A percentile compares a stretch with the other conserved stretches of the same genome.
Conservation (phyloP, 2,329 filamentous ascomycete species). For the Beauveria pseudobassiana region DNA sequence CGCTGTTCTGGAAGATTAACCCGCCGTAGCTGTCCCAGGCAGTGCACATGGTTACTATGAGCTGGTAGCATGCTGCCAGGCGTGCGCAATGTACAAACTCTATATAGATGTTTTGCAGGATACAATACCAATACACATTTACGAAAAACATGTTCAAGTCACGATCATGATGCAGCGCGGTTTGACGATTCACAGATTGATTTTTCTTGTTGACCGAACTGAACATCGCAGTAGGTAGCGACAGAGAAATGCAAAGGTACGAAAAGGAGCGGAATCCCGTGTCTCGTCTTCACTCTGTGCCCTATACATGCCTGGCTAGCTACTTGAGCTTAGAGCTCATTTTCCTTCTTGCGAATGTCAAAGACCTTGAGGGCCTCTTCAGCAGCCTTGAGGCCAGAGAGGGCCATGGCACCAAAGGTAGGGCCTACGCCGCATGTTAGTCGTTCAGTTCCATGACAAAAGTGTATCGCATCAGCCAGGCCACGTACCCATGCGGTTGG, state of each 20-base stretch:
- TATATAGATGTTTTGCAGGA: neutral
- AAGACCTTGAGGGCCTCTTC: slow-evolving; percentile 77
- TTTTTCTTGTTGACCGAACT: neutral
- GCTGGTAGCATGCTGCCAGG: neutral
- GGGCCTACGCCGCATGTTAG: slow-evolving; percentile 36
- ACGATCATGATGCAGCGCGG: neutral
- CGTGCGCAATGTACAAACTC: neutral
- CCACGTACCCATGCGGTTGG: slow-evolving; percentile 74
- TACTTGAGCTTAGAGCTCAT: slow-evolving; percentile 43
- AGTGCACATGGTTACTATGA: slow-evolving; percentile 2
- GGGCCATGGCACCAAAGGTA: slow-evolving; percentile 83
- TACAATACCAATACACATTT: neutral
- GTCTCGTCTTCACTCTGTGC: neutral
- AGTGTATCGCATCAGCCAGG: neutral
- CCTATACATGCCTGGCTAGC: neutral
- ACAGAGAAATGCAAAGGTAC: slow-evolving; percentile 3
- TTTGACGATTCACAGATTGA: neutral
- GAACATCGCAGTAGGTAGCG: neutral
- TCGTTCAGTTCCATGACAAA: slow-evolving; percentile 34
- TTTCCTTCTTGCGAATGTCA: slow-evolving; percentile 70
- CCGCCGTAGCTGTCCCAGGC: slow-evolving; percentile 7
- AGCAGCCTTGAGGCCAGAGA: slow-evolving; percentile 83
- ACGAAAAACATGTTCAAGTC: neutral
- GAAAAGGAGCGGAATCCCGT: neutral
- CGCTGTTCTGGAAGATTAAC: slow-evolving; percentile 5